These are phyloP conservation scores for Penicillium aurantiogriseum DNA, from an alignment of 2,329 filamentous ascomycete species.

Conservation along the genomic window DNA sequence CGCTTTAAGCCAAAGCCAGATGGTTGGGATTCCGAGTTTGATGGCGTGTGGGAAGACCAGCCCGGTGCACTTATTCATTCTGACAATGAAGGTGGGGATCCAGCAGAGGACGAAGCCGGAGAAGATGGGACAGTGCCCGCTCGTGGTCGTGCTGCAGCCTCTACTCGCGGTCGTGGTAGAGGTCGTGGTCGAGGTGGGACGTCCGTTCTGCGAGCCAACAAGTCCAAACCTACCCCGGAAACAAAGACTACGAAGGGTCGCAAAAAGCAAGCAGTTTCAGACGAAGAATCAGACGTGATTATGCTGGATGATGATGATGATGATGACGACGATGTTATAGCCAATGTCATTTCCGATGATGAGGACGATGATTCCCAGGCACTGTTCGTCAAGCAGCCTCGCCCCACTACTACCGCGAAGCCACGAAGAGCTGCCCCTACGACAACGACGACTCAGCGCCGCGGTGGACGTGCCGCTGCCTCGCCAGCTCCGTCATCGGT, in stretches of 20 bases:
- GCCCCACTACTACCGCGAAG: conserved; percentile 24
- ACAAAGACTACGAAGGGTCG: conserved; percentile 22
- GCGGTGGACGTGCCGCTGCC: conserved; percentile 26
- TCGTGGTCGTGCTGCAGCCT: conserved; percentile 34
- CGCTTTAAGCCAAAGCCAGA: conserved; percentile 73
- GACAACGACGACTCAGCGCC: conserved; percentile 23
- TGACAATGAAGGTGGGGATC: conserved; percentile 51
- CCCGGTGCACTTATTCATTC: conserved; percentile 62
- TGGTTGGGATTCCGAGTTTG: conserved; percentile 83
- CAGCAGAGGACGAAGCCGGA: conserved; percentile 46
- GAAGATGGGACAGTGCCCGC: conserved; percentile 46
- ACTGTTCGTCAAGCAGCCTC: conserved; percentile 43
- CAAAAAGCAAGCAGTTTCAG: conserved; percentile 34
- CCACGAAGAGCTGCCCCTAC: conserved; percentile 25
- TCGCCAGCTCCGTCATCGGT: conserved; percentile 37
- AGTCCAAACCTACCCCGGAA: conserved; percentile 31
- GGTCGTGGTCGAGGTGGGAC: conserved; percentile 47
- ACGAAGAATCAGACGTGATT: conserved; percentile 43
- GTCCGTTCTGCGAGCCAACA: conserved; percentile 35
- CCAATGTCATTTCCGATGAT: conserved; percentile 30
- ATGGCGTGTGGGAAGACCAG: conserved; percentile 82
- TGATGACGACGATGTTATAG: conserved; percentile 29
- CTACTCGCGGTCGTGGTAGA: conserved; percentile 49
- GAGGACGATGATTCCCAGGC: conserved; percentile 40
- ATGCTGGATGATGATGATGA: conserved; percentile 38